These are phyloP conservation scores for Sphaerosporella brunnea DNA, from an alignment of 495 filamentous ascomycete species.

Conservation along the genomic window DNA sequence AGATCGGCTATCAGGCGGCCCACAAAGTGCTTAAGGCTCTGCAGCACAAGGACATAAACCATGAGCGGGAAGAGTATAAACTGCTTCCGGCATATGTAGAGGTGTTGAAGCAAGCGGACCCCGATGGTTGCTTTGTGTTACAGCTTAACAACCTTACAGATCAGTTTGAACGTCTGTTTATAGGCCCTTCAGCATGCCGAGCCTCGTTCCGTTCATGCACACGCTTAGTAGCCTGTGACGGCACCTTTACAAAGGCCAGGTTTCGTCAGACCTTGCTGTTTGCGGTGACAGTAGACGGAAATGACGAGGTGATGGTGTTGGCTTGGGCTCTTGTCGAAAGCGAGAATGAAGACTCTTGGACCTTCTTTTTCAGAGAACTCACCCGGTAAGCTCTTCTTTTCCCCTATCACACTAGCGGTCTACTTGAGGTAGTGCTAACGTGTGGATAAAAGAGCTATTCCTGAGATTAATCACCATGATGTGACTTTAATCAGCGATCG, in stretches of 20 bases:
- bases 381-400: background rate
- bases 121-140: background rate
- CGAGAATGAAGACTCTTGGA: slow-evolving; percentile 13
- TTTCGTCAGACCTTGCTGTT: slow-evolving; percentile 10
- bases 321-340: slow-evolving; percentile 15
- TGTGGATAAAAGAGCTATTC: slow-evolving; percentile 5
- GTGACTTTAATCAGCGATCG: slow-evolving; percentile 7
- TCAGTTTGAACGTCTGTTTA: slow-evolving; percentile 9
- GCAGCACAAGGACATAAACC: background rate
- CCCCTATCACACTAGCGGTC: too few species aligned
- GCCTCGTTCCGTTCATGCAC: slow-evolving; percentile 1
- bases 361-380: slow-evolving; percentile 8
- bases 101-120: background rate
- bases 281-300: slow-evolving; percentile 11
- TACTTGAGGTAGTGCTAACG: background rate
- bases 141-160: background rate
- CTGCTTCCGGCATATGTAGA: background rate
- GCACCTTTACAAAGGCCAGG: slow-evolving; percentile 11
- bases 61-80: background rate
- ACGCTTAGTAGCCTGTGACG: slow-evolving; percentile 8
- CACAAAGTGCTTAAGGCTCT: background rate
- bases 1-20: background rate
- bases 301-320: slow-evolving; percentile 8
- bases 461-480: background rate
- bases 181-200: slow-evolving; percentile 3